Conservation (phyloP, 495 filamentous ascomycete species). For the Xylaria sp. region DNA sequence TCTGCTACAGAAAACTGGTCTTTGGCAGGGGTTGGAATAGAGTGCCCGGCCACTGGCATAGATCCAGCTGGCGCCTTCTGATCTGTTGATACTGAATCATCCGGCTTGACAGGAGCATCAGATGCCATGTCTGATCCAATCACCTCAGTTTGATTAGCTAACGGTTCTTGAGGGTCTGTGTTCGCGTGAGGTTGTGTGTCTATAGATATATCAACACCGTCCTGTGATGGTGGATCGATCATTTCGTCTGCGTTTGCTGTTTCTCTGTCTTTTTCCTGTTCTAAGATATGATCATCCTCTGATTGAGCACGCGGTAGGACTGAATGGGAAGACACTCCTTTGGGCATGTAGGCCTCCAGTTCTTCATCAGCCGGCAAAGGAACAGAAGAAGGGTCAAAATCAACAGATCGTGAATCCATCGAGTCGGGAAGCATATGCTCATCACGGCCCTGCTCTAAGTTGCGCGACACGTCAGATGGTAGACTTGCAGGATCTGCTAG, state of each 20-base stretch:
- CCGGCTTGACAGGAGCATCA: not conserved
- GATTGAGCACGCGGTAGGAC: not conserved
- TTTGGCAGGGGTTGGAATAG: not conserved
- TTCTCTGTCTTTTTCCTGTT: not conserved
- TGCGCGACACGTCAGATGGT: not conserved
- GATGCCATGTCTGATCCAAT: not conserved
- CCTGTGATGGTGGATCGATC: not conserved
- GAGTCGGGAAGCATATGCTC: not conserved
- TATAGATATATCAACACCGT: not conserved
- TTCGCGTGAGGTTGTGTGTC: slow-evolving; percentile 3
- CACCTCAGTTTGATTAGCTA: not conserved
- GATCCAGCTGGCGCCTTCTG: slow-evolving; percentile 26
- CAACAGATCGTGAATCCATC: not conserved
- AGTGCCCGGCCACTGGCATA: slow-evolving; percentile 11
- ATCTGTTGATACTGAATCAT: not conserved
- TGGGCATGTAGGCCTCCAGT: not conserved
- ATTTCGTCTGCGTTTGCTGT: not conserved
- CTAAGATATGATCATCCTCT: not conserved
- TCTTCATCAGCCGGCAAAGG: slow-evolving; percentile 19
- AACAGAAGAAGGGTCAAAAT: slow-evolving; percentile 8
- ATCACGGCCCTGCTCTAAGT: not conserved
- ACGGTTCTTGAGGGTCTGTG: not conserved
- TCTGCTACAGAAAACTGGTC: slow-evolving; percentile 27
- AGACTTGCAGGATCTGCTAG: not conserved
- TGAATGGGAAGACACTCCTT: not conserved